phyloP scores from a whole-genome alignment of 768 basidiomycete genomes.

The Xerocomellus dryophilus region DNA sequence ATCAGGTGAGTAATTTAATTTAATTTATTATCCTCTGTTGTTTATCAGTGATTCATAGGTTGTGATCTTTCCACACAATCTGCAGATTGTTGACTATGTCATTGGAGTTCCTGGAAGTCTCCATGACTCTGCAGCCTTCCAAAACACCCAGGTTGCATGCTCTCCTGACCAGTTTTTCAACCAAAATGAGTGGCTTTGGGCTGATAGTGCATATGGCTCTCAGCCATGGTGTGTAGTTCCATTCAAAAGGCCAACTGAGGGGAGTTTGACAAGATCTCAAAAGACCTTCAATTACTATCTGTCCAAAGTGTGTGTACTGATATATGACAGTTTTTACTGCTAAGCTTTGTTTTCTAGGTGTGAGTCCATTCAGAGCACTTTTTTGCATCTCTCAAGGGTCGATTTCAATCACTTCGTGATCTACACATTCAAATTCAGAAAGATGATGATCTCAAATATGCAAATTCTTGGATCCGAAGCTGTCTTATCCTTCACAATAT shows the following conservation, averaged over 20 bases:
- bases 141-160: background rate
- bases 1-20: slow-evolving; percentile 8
- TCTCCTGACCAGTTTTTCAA: slow-evolving; percentile 1
- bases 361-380: slow-evolving; percentile 3
- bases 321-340: background rate
- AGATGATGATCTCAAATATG: no score
- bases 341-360: slow-evolving; percentile 1
- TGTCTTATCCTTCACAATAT: no score
- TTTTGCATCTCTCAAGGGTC: slow-evolving; percentile 12
- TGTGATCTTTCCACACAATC: slow-evolving; percentile 12
- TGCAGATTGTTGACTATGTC: slow-evolving; percentile 12
- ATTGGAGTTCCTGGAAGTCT: slow-evolving; percentile 16
- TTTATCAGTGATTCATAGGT: background rate
- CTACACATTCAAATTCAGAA: slow-evolving; percentile 12
- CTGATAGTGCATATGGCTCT: slow-evolving; percentile 14
- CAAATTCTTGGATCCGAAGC: no score
- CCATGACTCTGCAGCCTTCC: slow-evolving; percentile 12
- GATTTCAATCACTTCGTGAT: slow-evolving; percentile 11
- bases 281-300: slow-evolving; percentile 24
- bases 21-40: background rate
- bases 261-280: slow-evolving; percentile 13
- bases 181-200: slow-evolving; percentile 18
- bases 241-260: slow-evolving; percentile 20
- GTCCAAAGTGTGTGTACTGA: slow-evolving; percentile 14
- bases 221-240: slow-evolving; percentile 26